phyloP scores from a whole-genome alignment of 352 stramenopile genomes.

The Globisporangium takayamanum region DNA sequence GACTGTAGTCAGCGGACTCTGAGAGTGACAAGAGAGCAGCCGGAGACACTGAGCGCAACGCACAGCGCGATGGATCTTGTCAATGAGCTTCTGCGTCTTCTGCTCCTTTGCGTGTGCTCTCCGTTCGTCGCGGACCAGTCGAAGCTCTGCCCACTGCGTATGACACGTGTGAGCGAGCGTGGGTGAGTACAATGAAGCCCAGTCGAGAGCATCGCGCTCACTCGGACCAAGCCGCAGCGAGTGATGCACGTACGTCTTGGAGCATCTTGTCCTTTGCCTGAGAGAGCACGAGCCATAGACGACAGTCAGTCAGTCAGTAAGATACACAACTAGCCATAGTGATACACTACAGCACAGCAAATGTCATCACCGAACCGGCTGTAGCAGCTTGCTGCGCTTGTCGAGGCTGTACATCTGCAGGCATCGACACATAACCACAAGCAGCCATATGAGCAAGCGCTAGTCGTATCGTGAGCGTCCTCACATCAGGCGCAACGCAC shows the following conservation, averaged over 20 bases:
- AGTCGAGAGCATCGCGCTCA: not conserved
- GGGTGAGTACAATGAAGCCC: not conserved
- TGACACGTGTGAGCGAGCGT: not conserved
- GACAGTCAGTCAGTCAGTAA: not conserved
- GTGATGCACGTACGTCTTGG: slow-evolving; percentile 16
- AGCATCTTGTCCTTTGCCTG: slow-evolving; percentile 38
- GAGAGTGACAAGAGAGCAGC: no score
- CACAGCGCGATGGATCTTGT: slow-evolving; percentile 29
- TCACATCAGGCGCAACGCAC: slow-evolving; percentile 8
- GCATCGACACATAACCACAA: not conserved
- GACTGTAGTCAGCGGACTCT: not conserved
- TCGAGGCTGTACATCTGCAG: slow-evolving; percentile 24
- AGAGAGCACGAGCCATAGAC: not conserved
- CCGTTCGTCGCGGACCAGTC: slow-evolving; percentile 25
- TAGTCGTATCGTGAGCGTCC: not conserved
- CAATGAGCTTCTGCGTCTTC: slow-evolving; percentile 23
- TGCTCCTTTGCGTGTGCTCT: slow-evolving; percentile 23
- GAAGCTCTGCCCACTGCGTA: slow-evolving; percentile 43
- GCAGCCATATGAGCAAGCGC: not conserved
- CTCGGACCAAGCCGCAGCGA: not conserved
- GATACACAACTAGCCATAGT: not conserved
- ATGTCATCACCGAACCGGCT: slow-evolving; percentile 14
- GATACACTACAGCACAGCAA: not conserved
- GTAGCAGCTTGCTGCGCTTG: slow-evolving; percentile 22
- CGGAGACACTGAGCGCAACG: slow-evolving; percentile 2